These are phyloP conservation scores for Lithohypha guttulata DNA, from an alignment of 2,329 filamentous ascomycete species.

Conservation along the genomic window DNA sequence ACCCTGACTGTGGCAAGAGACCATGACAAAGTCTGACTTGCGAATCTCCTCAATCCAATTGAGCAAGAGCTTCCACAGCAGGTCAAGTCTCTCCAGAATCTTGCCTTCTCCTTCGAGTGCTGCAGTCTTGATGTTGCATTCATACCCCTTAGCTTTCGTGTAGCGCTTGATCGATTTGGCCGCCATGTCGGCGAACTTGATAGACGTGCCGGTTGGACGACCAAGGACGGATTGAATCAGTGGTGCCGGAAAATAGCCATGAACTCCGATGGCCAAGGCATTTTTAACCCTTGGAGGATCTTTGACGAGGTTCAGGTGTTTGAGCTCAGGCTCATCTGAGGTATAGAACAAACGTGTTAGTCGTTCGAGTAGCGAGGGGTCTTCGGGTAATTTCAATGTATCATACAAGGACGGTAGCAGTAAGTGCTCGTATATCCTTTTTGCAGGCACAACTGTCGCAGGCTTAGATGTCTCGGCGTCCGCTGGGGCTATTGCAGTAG, in stretches of 20 bases:
- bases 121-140: slow-evolving; percentile 82
- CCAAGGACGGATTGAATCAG: slow-evolving; percentile 84
- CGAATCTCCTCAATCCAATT: slow-evolving; percentile 92
- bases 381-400: slow-evolving; percentile 35
- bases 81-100: slow-evolving; percentile 78
- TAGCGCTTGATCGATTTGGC: slow-evolving; percentile 75
- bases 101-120: slow-evolving; percentile 90
- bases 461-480: slow-evolving; percentile 20
- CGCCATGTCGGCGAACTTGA: slow-evolving; percentile 81
- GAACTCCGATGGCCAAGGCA: slow-evolving; percentile 85
- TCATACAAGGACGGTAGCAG: slow-evolving; percentile 38
- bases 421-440: slow-evolving; percentile 33
- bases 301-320: slow-evolving; percentile 62
- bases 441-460: slow-evolving; percentile 20
- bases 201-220: slow-evolving; percentile 88
- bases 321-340: slow-evolving; percentile 47
- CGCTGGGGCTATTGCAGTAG: slow-evolving; percentile 17
- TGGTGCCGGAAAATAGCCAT: slow-evolving; percentile 83
- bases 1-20: slow-evolving; percentile 93
- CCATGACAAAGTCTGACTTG: slow-evolving; percentile 73
- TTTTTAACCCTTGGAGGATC: slow-evolving; percentile 65
- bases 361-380: slow-evolving; percentile 55
- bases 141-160: slow-evolving; percentile 62
- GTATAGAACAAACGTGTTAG: slow-evolving; percentile 36
- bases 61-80: slow-evolving; percentile 84